Evolutionary conservation across 192 early-diverging fungal species (phyloP), one percentile per base, ranked within the genome.

Genomic region (Dispira simplex): DNA sequence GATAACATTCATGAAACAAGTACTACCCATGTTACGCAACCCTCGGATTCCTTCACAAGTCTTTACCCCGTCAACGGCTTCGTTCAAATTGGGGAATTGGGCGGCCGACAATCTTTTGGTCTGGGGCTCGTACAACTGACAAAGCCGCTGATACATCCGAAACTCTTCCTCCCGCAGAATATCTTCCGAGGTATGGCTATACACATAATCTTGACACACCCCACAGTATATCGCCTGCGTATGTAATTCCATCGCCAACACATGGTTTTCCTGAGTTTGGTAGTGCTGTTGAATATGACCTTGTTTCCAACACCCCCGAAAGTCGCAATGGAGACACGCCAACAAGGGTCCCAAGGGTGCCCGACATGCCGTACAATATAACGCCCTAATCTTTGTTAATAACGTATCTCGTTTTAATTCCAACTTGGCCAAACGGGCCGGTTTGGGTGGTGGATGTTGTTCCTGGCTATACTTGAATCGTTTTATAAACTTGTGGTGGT

Each of bases 1-100:
- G 59, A 96, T 89, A 46, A 89, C 91, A 69, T 98, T 99, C 88
- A 98, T 91, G 68, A 93, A 99, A 74, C 97, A 99, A 77, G 87
- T 95, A 73, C 98, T 99, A 28, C 94, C 95, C 53, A 81, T 89
- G 71, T 99, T 99, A 55, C 93, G 82, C 46, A 99, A 79, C 2
- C 97, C 97, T 25, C 96, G 84, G 16, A 96, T 68, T 6, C 90
- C 89, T 44, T 71, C 67, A 27, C 76, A 80, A 39, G 67, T 51
- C 23, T 63, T 53, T 20, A 67, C 53, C 4, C 63, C 25, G 49
- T 23, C 23, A 12, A 28, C 20, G 3, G 25, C 54, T 21, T 18
- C 54, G 3, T 21, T 25, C 25, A 12, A 12, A 9, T 21, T 56
- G 54, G 54, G 54, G 23, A 21, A 56, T 25, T 56, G 18, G 16